Conservation (phyloP, 163 green algal species). For the Volvox carteri region DNA sequence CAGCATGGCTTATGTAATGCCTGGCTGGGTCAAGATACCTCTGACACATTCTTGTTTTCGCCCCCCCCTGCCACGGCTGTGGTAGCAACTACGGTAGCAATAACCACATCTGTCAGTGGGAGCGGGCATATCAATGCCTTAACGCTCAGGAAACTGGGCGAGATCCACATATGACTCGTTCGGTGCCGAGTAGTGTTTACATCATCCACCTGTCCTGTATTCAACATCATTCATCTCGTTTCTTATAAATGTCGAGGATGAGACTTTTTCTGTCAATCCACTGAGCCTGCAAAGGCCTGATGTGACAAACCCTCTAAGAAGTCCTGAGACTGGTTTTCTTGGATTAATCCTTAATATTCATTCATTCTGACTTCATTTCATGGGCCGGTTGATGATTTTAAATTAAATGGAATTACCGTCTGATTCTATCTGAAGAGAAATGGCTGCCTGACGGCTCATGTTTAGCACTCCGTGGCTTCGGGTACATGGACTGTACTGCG, state of each 20-base stretch:
- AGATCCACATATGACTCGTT: background rate
- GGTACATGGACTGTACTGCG: background rate
- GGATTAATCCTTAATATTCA: background rate
- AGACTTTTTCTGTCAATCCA: conserved; percentile 55
- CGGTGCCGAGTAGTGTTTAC: conserved; percentile 42
- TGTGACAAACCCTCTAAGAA: conserved; percentile 58
- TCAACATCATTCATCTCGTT: too few species aligned
- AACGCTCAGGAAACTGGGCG: conserved; percentile 50
- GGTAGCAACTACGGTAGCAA: conserved; percentile 9
- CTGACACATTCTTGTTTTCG: background rate
- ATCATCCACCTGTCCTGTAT: conserved; percentile 16
- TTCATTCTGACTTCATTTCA: background rate
- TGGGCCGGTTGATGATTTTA: conserved; percentile 39
- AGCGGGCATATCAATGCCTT: background rate
- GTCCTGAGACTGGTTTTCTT: conserved; percentile 35
- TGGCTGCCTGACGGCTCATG: conserved; percentile 37
- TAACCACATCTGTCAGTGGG: conserved; percentile 45
- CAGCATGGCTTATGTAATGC: conserved; percentile 36
- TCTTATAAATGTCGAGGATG: conserved; percentile 28
- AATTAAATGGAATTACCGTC: conserved; percentile 56
- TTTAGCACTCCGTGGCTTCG: background rate
- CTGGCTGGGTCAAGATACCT: conserved; percentile 42
- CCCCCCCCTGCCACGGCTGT: conserved; percentile 48
- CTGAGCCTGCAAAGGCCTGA: conserved; percentile 47
- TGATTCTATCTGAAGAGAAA: conserved; percentile 36